Base-by-base conservation (phyloP, 2,329 filamentous ascomycete species). In the Apiospora kogelbergensis region DNA sequence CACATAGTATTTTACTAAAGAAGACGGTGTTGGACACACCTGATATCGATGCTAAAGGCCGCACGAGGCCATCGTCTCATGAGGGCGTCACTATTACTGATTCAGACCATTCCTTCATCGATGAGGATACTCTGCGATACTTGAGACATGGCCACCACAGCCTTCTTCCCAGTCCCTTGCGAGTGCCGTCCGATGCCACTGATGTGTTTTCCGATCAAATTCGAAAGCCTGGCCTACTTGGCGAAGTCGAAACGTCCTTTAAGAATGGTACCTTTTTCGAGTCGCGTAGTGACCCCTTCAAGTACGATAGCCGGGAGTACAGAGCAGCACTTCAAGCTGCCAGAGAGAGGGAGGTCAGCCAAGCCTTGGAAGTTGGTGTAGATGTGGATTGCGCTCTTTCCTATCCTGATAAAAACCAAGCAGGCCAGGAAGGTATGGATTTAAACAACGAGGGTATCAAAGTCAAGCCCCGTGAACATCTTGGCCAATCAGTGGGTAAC, bases 311-410 rank as follows among this genome's bases (percentile, higher is more conserved):
- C 42, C 77, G 78, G 10, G 70, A 75, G 1, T 83, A 83, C 70
- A 78, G 76, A 17, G 69, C 76, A 11, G 82, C 82, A 46, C 72
- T 84, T 10, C 76, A 79, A 9, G 74, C 79, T 4, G 76, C 78
- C 1, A 79, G 78, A 68, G 83, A 85, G 70, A 77, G 80, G 68
- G 82, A 85, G 13, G 78, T 85, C 17, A 85, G 82, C 68, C 78
- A 73, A 30, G 80, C 78, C 9, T 78, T 85, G 24, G 78, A 77
- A 17, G 53, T 60, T 6, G 53, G 53, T 9, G 30, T 13, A n/a
- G 30, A 37, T n/a, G 20, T 30, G 30, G 53, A 60, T 3, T 33
- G 30, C 9, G 53, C 30, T 60, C 53, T 60, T 26, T 3, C 53
- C 9, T n/a, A n/a, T 60, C 30, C 53, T 60, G 53, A 9, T 37